phyloP scores from a whole-genome alignment of 2,329 filamentous ascomycete genomes.

The Xylaria digitata region DNA sequence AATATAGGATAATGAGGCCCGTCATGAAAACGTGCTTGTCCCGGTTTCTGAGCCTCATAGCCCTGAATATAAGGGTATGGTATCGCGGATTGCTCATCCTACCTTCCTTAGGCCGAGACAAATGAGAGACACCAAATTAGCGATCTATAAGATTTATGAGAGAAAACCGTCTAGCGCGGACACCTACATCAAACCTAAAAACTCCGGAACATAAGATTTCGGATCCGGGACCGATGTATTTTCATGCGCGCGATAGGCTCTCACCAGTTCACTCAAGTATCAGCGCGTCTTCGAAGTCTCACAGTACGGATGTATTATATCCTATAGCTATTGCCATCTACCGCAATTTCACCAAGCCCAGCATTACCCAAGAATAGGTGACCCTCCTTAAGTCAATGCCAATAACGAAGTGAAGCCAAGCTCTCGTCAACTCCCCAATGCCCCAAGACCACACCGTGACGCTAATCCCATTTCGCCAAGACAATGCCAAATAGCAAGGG shows the following conservation, averaged over 20 bases:
- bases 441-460: neutral
- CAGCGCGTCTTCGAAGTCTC: neutral
- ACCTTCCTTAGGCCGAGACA: neutral
- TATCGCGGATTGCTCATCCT: neutral
- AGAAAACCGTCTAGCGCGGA: neutral
- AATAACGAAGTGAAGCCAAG: neutral
- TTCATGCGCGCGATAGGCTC: neutral
- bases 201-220: neutral
- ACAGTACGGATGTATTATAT: slow-evolving; percentile 2
- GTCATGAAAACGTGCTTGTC: neutral
- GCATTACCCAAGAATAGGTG: slow-evolving; percentile 13
- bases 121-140: neutral
- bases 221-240: neutral
- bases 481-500: neutral
- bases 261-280: neutral
- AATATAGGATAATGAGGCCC: neutral
- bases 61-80: neutral
- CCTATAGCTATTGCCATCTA: slow-evolving; percentile 8
- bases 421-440: neutral
- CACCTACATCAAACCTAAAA: too few relatives aligned
- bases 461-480: neutral
- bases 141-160: neutral
- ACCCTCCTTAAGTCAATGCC: neutral
- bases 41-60: neutral
- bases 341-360: slow-evolving; percentile 4